phyloP scores from a whole-genome alignment of 2,329 filamentous ascomycete species.

The Thielaviopsis euricoi region DNA sequence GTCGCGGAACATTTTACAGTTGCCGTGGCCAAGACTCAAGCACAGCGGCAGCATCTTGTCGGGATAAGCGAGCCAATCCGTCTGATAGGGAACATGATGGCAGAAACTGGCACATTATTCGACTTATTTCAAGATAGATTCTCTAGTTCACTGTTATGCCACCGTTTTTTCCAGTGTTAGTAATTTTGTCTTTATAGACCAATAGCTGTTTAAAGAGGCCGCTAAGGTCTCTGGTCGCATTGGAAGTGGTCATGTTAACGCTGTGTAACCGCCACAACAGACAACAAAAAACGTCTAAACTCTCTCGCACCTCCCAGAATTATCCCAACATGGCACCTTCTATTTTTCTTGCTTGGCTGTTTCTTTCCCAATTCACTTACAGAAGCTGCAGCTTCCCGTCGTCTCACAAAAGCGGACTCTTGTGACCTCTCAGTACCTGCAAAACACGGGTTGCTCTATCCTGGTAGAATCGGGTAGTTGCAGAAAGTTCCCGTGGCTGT shows the following conservation, averaged over 20 bases:
- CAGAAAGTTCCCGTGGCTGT: not conserved
- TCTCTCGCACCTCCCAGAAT: no score
- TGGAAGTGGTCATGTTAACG: not conserved
- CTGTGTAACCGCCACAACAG: not conserved
- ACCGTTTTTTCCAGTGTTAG: no score
- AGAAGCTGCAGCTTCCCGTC: not conserved
- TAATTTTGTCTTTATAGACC: no score
- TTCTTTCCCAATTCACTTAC: not conserved
- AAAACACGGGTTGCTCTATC: not conserved
- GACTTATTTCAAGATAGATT: no score
- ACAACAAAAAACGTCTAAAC: not conserved
- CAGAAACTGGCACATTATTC: no score
- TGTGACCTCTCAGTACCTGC: not conserved
- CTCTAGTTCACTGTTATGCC: no score
- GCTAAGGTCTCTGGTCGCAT: not conserved
- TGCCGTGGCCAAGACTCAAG: not conserved
- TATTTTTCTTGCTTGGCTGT: no score
- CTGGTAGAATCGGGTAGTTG: not conserved
- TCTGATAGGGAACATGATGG: not conserved
- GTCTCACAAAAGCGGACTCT: not conserved
- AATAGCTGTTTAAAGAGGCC: no score
- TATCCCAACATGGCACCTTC: no score
- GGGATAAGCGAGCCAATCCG: slow-evolving; percentile 4
- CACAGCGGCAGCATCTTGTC: not conserved
- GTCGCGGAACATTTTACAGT: not conserved